Evolutionary conservation across 768 basidiomycete species (phyloP), one percentile per base, ranked within the genome.

Genomic region (Kwoniella dendrophila): DNA sequence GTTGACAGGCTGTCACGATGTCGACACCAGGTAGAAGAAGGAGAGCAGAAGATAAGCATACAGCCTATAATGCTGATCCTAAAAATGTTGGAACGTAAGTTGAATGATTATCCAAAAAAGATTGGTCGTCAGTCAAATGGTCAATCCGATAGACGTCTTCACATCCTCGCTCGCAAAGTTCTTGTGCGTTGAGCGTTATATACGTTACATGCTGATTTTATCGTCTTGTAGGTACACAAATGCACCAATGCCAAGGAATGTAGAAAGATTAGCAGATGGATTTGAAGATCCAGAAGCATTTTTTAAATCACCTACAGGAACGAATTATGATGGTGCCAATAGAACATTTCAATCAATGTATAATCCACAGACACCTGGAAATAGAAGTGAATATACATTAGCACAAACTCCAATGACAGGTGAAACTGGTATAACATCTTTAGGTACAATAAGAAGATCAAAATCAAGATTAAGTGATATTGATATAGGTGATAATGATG

Each of bases 261-360:
- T 79, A 2, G 70, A 61, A 1, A 66, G 73, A 4, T 63, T 68
- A 33, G 67, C 57, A 1, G 74, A 76, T 11, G 81, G 81, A 0
- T 77, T 78, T 59, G 80, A 82, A 58, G 75, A 78, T 54, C 62
- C 75, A 24, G 68, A 66, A 34, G 71, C 56, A 14, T 81, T 78
- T 73, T 80, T 81, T 71, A 38, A 57, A 7, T 70, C 68, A 0
- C 72, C 78, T 3, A 63, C 32, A 4, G 33, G 40, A 12, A 58
- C 38, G 24, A 30, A 50, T 24, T 24, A 38, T 22, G 47, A 45
- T 16, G 16, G 26, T 16, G 1, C 27, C 4, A 18, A 51, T 40
- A 45, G 32, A 38, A 38, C 62, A 11, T 14, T 53, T 24, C 14
- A 38, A 12, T 53, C 59, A 12, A 26, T 43, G 3, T 60, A 41